These are phyloP conservation scores for Aspergillus costaricaensis DNA, from an alignment of 2,329 filamentous ascomycete species.

Conservation along the genomic window DNA sequence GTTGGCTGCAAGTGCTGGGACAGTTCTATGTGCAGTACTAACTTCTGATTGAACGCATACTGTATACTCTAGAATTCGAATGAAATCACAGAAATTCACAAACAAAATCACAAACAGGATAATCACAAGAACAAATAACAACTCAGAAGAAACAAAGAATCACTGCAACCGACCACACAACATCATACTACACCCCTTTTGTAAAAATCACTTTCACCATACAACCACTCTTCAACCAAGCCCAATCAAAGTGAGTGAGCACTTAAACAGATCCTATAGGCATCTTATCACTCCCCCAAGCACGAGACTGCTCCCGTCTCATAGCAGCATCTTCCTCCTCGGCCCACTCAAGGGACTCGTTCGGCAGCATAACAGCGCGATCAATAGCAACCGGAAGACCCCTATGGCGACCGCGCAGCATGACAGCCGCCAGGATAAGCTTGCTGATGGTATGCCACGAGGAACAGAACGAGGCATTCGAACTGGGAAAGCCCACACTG, in stretches of 20 bases:
- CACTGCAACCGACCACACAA: background rate
- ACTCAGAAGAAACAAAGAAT: background rate
- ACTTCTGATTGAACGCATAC: background rate
- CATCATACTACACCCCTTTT: background rate
- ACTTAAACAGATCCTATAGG: constrained; percentile 29
- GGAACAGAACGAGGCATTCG: constrained; percentile 59
- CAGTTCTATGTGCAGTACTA: background rate
- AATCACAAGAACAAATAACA: background rate
- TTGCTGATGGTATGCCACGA: constrained; percentile 59
- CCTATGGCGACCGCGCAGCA: constrained; percentile 59
- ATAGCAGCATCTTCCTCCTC: constrained; percentile 46
- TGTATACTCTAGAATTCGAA: background rate
- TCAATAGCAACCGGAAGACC: constrained; percentile 60
- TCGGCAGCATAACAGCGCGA: constrained; percentile 49
- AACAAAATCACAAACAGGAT: no score
- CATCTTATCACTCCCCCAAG: constrained; percentile 27
- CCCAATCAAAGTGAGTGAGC: background rate
- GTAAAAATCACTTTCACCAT: background rate
- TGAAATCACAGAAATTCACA: no score
- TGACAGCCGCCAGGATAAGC: constrained; percentile 59
- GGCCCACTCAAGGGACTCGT: constrained; percentile 43
- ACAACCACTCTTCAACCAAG: no score
- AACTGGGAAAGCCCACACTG: constrained; percentile 56
- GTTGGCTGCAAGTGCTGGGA: no score
- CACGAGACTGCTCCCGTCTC: constrained; percentile 30